Evolutionary conservation across 495 filamentous ascomycete genomes (phyloP), one percentile per base, ranked within the genome.

Genomic region (Opeltia flavorubescens): DNA sequence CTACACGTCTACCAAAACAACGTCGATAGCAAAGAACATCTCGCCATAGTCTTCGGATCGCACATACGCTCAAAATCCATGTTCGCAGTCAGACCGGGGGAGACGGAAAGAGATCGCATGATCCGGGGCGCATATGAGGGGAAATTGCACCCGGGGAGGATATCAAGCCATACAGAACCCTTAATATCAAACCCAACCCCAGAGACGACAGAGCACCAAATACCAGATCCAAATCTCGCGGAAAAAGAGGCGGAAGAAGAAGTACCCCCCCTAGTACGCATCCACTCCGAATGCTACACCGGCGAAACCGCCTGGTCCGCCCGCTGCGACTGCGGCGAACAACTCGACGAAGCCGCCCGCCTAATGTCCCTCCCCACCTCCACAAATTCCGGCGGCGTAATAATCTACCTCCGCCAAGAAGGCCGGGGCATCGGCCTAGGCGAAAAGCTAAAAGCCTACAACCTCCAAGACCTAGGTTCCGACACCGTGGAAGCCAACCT

Each of bases 281-380:
- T 99, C 62, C 91, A 99, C 62, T 91, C 84, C 6, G 91, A 99
- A 61, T 99, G 91, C 68, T 99, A 99, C 62, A 99, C 91, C 0
- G 91, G 91, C 12, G 91, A 99, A 67, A 96, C 89, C 0, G 89
- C 89, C 0, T 96, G 91, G 91, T 94, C 86, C 1, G 89, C 93
- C 21, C 78, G 91, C 4, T 99, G 91, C 62, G 91, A 99, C 63
- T 99, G 91, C 60, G 91, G 91, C 24, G 93, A 96, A 63, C 91
- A 99, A 61, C 69, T 99, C 2, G 91, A 99, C 58, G 91, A 99
- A 66, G 91, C 93, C 2, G 91, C 89, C 2, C 71, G 91, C 13
- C 65, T 96, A 6, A 96, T 99, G 91, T 85, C 86, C 5, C 65
- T 94, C n/a, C 74, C 75, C 3, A 61, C 66, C 28, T 76, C 75